A percentile compares a stretch with the other conserved stretches of the same genome.
Evolutionary conservation across 352 stramenopile species (phyloP).

Genomic region (Plasmopara viticola): DNA sequence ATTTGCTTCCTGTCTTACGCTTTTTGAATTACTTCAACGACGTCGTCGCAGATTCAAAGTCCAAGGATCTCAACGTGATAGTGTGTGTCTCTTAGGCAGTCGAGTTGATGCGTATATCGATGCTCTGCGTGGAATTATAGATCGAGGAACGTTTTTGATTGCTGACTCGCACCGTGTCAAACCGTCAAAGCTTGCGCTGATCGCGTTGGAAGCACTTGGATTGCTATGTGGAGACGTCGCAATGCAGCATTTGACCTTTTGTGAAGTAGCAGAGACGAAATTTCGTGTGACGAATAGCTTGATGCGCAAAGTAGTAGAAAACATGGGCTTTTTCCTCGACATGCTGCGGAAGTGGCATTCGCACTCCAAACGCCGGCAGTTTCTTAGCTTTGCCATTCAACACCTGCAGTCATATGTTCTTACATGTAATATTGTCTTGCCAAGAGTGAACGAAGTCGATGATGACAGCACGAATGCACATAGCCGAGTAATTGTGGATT

Average conservation of each 20-base stretch:
- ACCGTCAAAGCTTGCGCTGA: conserved; percentile 42
- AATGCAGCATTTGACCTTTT: conserved; percentile 12
- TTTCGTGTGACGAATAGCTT: not conserved
- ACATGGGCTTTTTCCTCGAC: conserved; percentile 12
- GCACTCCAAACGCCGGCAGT: conserved; percentile 19
- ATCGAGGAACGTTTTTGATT: conserved; percentile 13
- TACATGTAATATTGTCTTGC: conserved; percentile 12
- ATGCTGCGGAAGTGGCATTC: conserved; percentile 22
- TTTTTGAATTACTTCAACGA: conserved; percentile 59
- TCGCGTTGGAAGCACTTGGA: conserved; percentile 47
- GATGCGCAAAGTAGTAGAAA: conserved; percentile 12
- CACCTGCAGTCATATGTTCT: conserved; percentile 25
- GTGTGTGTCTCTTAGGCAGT: conserved; percentile 6
- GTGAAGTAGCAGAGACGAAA: conserved; percentile 6
- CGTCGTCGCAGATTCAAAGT: conserved; percentile 14
- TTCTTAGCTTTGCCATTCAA: conserved; percentile 20
- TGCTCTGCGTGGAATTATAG: conserved; percentile 14
- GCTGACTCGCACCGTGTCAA: conserved; percentile 29
- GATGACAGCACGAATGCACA: not conserved
- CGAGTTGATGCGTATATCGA: conserved; percentile 11
- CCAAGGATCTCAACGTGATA: not conserved
- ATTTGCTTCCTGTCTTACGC: conserved; percentile 41
- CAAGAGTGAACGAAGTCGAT: conserved; percentile 1
- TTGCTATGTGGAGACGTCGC: conserved; percentile 32
- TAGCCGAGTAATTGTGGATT: conserved; percentile 11